Evolutionary conservation across 148 eudicot species (phyloP).

Genomic region (Diospyros kaki): DNA sequence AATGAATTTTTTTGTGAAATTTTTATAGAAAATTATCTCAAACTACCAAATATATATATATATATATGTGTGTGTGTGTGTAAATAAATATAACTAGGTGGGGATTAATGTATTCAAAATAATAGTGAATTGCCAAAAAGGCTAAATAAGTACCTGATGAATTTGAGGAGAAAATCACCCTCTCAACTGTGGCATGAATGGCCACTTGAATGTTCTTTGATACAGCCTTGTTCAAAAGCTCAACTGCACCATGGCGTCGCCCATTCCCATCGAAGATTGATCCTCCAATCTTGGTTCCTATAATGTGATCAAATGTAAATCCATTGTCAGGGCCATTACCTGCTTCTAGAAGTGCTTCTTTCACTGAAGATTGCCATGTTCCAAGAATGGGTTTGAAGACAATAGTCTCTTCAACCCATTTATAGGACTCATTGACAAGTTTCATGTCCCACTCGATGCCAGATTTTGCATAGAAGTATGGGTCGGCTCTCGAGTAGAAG

Average conservation of each 20-base stretch:
- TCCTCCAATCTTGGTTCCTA: constrained; percentile 8
- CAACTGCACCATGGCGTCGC: constrained; percentile 16
- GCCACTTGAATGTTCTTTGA: constrained; percentile 10
- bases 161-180: constrained; percentile 9
- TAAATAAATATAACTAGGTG: too few relatives aligned
- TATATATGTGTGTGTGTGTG: too few relatives aligned
- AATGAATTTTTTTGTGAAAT: too few relatives aligned
- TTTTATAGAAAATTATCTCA: too few relatives aligned
- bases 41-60: too few relatives aligned
- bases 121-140: neutral
- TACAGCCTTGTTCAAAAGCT: constrained; percentile 12
- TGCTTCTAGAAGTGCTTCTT: constrained; percentile 10
- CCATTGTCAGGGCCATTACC: constrained; percentile 14
- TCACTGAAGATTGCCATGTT: constrained; percentile 2
- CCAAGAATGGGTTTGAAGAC: neutral
- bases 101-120: too few relatives aligned
- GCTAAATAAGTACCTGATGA: neutral
- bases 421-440: constrained; percentile 5
- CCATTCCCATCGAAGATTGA: constrained; percentile 14
- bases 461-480: neutral
- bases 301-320: constrained; percentile 9
- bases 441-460: constrained; percentile 10
- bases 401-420: constrained; percentile 16
- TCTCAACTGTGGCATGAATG: constrained; percentile 14
- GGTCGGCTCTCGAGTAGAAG: constrained; percentile 12